Evolutionary conservation across 2,329 filamentous ascomycete species (phyloP), one percentile per base, ranked within the genome.

Genomic region (Diaporthe ilicicola): DNA sequence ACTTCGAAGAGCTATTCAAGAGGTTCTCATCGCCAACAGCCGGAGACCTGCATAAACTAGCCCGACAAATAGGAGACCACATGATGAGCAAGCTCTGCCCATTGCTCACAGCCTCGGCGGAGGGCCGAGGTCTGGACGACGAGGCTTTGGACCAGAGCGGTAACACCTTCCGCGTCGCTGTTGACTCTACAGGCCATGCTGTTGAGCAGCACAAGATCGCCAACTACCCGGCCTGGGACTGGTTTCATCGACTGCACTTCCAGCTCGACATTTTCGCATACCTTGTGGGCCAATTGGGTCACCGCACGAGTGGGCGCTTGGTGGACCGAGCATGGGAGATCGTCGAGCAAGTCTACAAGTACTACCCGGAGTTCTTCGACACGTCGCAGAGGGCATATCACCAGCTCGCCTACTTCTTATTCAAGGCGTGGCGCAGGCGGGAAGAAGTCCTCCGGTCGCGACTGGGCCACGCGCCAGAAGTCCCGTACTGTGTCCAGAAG

Each of bases 221-320:
- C 74, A 78, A 80, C 22, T 79, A 83, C 29, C 81, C 80, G 0
- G 85, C 86, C 1, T 90, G 89, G 76, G 75, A 86, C 13, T 90
- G 88, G 88, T 89, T 86, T 74, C 81, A 85, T 76, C 83, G 84
- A 71, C 79, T 81, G 29, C 85, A 89, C 74, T 89, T 90, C 77
- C 87, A 89, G 74, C 78, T 86, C 59, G 88, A 89, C 69, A 79
- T 89, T 29, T 87, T 90, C 72, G 80, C 85, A 46, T 88, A 88
- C 76, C 82, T 89, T 77, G 84, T 85, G 0, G 86, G 86, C 5
- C 86, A 89, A 75, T 82, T 90, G 15, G 84, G 82, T 73, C 81
- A 84, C 39, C 84, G 86, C 46, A 83, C 82, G 0, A 81, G 81
- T 2, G 88, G 88, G 10, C 78, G 76, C 4, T 79, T 90, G 12